These are phyloP conservation scores for Fennellomyces sp. DNA, from an alignment of 371 early-diverging fungal genomes.

Conservation along the genomic window DNA sequence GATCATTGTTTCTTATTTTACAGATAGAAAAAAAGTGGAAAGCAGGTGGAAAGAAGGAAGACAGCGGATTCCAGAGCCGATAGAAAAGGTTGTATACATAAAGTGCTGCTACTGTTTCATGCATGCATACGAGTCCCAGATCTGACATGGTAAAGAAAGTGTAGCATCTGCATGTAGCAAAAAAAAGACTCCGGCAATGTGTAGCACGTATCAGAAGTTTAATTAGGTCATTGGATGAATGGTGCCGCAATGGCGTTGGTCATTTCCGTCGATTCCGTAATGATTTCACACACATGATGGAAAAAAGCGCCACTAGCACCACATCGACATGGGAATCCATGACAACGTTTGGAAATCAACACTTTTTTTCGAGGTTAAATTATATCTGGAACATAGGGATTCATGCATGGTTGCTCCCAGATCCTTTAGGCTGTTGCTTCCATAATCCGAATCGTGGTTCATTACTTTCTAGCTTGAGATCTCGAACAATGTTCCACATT, in stretches of 20 bases:
- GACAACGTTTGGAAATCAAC: too few relatives aligned
- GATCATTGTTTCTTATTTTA: background rate
- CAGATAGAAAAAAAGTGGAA: background rate
- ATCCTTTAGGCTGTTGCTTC: too few relatives aligned
- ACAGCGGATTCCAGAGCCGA: background rate
- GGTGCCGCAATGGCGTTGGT: too few relatives aligned
- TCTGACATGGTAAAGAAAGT: background rate
- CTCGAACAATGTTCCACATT: slow-evolving; percentile 18
- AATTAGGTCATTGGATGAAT: background rate
- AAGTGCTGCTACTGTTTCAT: background rate
- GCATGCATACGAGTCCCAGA: background rate
- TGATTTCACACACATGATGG: too few relatives aligned
- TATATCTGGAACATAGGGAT: too few relatives aligned
- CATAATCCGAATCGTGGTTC: background rate
- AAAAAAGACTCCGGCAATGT: background rate
- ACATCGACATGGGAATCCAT: too few relatives aligned
- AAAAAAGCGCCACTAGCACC: too few relatives aligned
- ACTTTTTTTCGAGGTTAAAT: too few relatives aligned
- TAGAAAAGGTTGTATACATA: background rate
- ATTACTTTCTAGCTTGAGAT: background rate
- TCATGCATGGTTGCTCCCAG: too few relatives aligned
- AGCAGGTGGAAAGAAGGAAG: background rate
- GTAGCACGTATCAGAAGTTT: too few relatives aligned
- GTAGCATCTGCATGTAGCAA: background rate
- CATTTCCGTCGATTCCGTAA: too few relatives aligned